phyloP scores from a whole-genome alignment of 2,329 filamentous ascomycete species.

The Monilinia vaccinii-corymbosi region DNA sequence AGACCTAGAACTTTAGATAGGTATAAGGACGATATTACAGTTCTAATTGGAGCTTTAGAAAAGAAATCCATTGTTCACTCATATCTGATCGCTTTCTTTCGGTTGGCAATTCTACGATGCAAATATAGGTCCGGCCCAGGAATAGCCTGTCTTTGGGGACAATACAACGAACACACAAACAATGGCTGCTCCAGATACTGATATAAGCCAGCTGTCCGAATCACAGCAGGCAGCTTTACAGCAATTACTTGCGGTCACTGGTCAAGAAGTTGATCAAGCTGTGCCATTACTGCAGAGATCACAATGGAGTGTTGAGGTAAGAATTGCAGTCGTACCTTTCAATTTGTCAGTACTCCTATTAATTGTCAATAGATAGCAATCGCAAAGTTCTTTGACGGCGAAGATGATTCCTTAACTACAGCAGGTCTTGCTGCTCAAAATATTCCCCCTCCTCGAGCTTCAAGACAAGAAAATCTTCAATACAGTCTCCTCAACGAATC shows the following conservation, averaged over 20 bases:
- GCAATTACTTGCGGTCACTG: constrained; percentile 81
- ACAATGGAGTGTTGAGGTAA: constrained; percentile 91
- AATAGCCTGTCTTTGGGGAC: not conserved
- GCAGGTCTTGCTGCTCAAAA: constrained; percentile 61
- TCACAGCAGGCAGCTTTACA: constrained; percentile 77
- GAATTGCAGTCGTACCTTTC: constrained; percentile 11
- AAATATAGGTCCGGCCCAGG: not conserved
- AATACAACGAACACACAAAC: not conserved
- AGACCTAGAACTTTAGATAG: not conserved
- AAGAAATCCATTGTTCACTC: not conserved
- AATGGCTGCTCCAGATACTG: constrained; percentile 42
- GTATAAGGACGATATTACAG: not conserved
- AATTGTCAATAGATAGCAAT: constrained; percentile 66
- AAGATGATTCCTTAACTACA: constrained; percentile 71
- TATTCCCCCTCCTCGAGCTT: constrained; percentile 50
- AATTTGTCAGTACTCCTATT: not conserved
- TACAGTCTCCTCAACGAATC: constrained; percentile 39
- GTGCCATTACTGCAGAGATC: constrained; percentile 73
- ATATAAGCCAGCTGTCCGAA: constrained; percentile 62
- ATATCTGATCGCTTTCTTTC: not conserved
- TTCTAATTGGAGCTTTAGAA: not conserved
- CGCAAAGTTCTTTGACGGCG: constrained; percentile 95
- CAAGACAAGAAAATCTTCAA: constrained; percentile 66
- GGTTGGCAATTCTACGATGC: not conserved
- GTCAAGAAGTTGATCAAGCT: constrained; percentile 69